Evolutionary conservation across 805 yeast species (phyloP), one percentile per base, ranked within the genome.

Genomic region (Yarrowia yakushimensis): DNA sequence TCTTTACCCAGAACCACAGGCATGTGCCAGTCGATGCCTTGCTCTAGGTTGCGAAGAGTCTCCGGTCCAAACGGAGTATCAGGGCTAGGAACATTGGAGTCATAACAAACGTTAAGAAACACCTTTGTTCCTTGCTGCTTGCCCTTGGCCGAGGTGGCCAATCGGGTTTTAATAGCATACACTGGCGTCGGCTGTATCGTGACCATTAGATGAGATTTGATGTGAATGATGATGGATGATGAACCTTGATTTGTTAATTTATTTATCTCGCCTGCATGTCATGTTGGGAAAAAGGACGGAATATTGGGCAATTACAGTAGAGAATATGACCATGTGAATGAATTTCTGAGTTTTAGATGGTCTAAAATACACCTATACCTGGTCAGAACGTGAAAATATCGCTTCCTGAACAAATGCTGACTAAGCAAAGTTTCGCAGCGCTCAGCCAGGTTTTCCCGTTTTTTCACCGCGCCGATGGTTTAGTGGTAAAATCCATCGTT

Each of bases 1-100:
- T 81, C 82, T 0, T 80, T 77, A 0, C 93, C 84, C 0, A 89
- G 83, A 1, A 88, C 80, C 1, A 92, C 83, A 1, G 97, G 97
- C 1, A 90, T 86, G 64, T 87, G 91, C 96, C 97, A 91, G 69
- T 86, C 79, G 68, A 85, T 85, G 36, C 82, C 83, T 73, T 85
- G 82, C 22, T 87, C 85, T 57, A 83, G 72, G 0, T 86, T 85
- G 67, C 85, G 85, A 1, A 89, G 83, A 2, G 76, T 72, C 37
- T 76, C 79, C 3, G 90, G 85, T 36, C 81, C 79, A 68, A 86
- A 87, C 17, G 63, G 66, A 43, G 65, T 64, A 13, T 72, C 81
- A 0, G 96, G 96, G 25, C 76, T 69, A 4, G 96, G 96, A 0
- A 90, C 85, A 27, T 80, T 77, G 1, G 74, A 69, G 68, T 86